phyloP scores from a whole-genome alignment of 495 filamentous ascomycete species.

The Penicillium mononematosum region DNA sequence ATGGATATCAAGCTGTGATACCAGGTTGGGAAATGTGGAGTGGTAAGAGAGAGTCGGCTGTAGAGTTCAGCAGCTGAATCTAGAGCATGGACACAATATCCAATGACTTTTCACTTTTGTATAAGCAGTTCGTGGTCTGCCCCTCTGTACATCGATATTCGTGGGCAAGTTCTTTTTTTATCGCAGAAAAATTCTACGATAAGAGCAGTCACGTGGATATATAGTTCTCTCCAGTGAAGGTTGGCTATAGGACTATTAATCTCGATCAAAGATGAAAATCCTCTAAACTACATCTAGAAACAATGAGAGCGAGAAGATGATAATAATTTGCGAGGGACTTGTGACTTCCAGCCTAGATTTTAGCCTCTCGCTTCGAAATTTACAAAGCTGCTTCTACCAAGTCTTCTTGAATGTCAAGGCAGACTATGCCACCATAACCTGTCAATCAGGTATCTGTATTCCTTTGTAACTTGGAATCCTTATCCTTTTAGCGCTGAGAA shows the following conservation, averaged over 20 bases:
- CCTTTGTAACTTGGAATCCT: too few relatives aligned
- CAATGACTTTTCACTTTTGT: not conserved
- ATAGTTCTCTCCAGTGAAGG: not conserved
- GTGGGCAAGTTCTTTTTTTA: conserved; percentile 8
- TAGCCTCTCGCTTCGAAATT: too few relatives aligned
- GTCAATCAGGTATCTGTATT: too few relatives aligned
- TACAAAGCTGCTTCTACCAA: too few relatives aligned
- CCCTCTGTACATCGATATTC: conserved; percentile 10
- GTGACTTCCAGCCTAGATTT: too few relatives aligned
- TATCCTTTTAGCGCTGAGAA: too few relatives aligned
- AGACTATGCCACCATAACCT: too few relatives aligned
- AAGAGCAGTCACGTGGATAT: conserved; percentile 1
- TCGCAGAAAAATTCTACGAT: conserved; percentile 8
- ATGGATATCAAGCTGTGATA: not conserved
- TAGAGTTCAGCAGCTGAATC: not conserved
- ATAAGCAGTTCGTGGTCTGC: not conserved
- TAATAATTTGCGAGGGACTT: too few relatives aligned
- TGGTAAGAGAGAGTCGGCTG: too few relatives aligned
- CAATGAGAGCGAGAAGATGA: not conserved
- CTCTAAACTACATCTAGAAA: not conserved
- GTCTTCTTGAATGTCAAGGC: too few relatives aligned
- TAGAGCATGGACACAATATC: not conserved
- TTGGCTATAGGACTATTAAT: not conserved
- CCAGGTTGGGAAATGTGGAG: not conserved
- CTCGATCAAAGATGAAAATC: not conserved